Conservation (phyloP, 306 rosid genomes). For the Casuarina equisetifolia region DNA sequence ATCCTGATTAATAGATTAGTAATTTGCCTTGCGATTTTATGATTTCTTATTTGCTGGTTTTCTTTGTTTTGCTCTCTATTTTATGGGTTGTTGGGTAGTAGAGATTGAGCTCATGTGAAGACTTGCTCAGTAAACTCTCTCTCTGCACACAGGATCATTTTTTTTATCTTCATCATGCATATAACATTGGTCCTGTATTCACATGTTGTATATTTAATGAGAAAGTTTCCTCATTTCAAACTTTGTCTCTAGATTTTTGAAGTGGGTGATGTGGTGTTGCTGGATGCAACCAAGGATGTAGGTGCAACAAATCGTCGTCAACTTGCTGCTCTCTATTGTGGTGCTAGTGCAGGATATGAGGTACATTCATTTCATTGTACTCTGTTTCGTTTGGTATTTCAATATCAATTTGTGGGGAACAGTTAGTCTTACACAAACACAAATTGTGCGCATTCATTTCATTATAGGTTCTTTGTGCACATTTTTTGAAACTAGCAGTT, state of each 20-base stretch:
- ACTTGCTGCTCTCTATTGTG: conserved; percentile 80
- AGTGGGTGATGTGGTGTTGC: conserved; percentile 72
- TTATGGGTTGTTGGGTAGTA: background rate
- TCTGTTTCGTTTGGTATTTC: conserved; percentile 24
- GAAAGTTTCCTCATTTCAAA: background rate
- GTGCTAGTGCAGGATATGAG: conserved; percentile 91
- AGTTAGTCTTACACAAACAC: background rate
- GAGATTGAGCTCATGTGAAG: background rate
- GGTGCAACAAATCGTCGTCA: conserved; percentile 81
- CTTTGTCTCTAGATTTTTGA: conserved; percentile 69
- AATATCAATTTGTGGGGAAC: conserved; percentile 11
- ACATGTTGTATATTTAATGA: conserved; percentile 1
- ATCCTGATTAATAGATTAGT: background rate
- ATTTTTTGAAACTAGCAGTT: background rate
- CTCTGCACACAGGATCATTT: background rate
- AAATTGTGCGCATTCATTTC: background rate
- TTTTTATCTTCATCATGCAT: background rate
- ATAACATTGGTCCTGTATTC: background rate
- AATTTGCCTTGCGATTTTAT: background rate
- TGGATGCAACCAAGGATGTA: conserved; percentile 75
- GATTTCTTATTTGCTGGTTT: background rate
- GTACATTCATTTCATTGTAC: conserved; percentile 36
- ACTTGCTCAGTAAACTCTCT: background rate
- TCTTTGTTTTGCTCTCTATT: background rate
- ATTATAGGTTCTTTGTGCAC: background rate